These are phyloP conservation scores for Phalaenopsis equestris DNA, from an alignment of 106 monocot species.

Conservation along the genomic window DNA sequence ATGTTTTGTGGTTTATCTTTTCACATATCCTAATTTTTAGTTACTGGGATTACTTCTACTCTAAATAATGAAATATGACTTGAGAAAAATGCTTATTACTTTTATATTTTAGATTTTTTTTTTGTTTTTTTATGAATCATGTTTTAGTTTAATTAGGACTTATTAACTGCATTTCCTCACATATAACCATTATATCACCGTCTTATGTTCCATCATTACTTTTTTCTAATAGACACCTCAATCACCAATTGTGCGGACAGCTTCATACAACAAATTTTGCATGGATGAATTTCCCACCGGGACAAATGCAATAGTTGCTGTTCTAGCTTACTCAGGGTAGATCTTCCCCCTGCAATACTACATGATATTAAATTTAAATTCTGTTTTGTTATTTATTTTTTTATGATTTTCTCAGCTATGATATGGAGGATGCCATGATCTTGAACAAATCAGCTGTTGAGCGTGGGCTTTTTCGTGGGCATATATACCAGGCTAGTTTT, in stretches of 20 bases:
- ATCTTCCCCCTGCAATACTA: neutral
- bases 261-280: slow-evolving; percentile 65
- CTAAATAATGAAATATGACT: neutral
- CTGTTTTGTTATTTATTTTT: neutral
- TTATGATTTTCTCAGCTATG: slow-evolving; percentile 51
- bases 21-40: neutral
- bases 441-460: slow-evolving; percentile 97
- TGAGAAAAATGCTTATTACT: neutral
- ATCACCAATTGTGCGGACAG: slow-evolving; percentile 85
- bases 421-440: slow-evolving; percentile 99
- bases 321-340: slow-evolving; percentile 87
- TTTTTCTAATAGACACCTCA: slow-evolving; percentile 69
- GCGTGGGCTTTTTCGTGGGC: slow-evolving; percentile 82
- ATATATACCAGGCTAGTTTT: slow-evolving; percentile 73
- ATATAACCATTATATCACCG: neutral
- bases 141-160: neutral
- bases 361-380: neutral
- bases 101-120: neutral
- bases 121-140: neutral
- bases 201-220: neutral
- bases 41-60: neutral
- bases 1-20: neutral
- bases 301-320: slow-evolving; percentile 98
- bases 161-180: neutral
- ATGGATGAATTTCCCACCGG: slow-evolving; percentile 89